phyloP scores from a whole-genome alignment of 2,329 filamentous ascomycete genomes.

The Gnomoniopsis sp. region DNA sequence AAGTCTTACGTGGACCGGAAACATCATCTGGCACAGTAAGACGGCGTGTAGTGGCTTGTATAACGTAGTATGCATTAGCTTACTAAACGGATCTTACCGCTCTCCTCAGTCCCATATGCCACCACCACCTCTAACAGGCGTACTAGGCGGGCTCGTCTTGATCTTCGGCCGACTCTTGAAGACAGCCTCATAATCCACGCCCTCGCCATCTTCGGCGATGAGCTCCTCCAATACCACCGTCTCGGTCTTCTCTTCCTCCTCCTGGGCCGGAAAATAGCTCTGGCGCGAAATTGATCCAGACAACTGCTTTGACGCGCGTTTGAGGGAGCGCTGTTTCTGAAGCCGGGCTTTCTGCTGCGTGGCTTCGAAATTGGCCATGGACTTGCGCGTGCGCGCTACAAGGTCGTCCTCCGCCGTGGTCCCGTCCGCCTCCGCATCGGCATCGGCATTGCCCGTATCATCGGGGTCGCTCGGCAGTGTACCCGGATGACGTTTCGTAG shows the following conservation, averaged over 20 bases:
- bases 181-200: constrained; percentile 69
- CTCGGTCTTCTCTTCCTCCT: constrained; percentile 39
- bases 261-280: constrained; percentile 44
- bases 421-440: constrained; percentile 33
- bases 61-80: no score
- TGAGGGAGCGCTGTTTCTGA: constrained; percentile 50
- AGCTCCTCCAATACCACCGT: constrained; percentile 63
- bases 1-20: no score
- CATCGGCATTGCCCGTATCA: constrained; percentile 21
- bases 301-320: constrained; percentile 37
- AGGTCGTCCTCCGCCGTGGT: constrained; percentile 44
- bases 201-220: constrained; percentile 55
- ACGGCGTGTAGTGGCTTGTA: no score
- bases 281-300: constrained; percentile 33
- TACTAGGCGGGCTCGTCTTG: constrained; percentile 66
- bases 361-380: constrained; percentile 61
- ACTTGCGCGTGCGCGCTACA: constrained; percentile 54
- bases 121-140: constrained; percentile 36
- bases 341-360: constrained; percentile 58
- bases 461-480: neutral
- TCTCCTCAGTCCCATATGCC: neutral
- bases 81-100: neutral
- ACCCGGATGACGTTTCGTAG: constrained; percentile 20
- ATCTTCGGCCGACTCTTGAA: constrained; percentile 84
- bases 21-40: no score